Evolutionary conservation across 768 basidiomycete species (phyloP).

Genomic region (Butyriboletus loyo): DNA sequence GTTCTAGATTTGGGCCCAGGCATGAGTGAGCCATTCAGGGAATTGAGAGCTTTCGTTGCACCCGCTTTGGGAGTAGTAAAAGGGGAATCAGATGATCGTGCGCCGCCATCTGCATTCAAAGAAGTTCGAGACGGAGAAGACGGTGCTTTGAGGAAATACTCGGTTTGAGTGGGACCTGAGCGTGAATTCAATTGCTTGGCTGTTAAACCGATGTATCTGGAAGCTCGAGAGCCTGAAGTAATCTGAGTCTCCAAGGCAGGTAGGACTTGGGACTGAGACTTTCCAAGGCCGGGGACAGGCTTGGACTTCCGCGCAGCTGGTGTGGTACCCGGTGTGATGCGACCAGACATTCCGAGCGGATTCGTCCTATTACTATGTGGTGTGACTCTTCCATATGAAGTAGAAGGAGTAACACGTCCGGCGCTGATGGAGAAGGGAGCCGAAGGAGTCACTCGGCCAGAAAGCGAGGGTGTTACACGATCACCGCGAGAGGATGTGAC

Average conservation of each 20-base stretch:
- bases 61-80: conserved; percentile 65
- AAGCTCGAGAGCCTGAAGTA: conserved; percentile 81
- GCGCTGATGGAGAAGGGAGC: conserved; percentile 32
- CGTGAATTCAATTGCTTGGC: conserved; percentile 72
- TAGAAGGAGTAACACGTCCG: conserved; percentile 60
- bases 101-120: conserved; percentile 37
- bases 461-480: conserved; percentile 41
- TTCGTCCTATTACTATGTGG: conserved; percentile 31
- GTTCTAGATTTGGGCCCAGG: conserved; percentile 31
- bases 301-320: conserved; percentile 33
- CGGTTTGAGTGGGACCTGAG: conserved; percentile 14
- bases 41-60: conserved; percentile 28
- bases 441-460: conserved; percentile 47
- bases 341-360: conserved; percentile 37
- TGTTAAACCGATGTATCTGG: conserved; percentile 81
- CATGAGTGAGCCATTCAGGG: conserved; percentile 11
- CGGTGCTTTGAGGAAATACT: conserved; percentile 26
- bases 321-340: conserved; percentile 43
- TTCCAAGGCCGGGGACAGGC: conserved; percentile 31
- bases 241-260: conserved; percentile 42
- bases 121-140: conserved; percentile 37
- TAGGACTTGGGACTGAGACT: conserved; percentile 28
- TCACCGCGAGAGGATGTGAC: conserved; percentile 69
- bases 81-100: conserved; percentile 47
- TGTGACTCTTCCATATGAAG: conserved; percentile 43